Percentiles rank a stretch among this genome's conserved stretches.
phyloP scores from a whole-genome alignment of 805 yeast species.

The Saccharomycopsis malanga region DNA sequence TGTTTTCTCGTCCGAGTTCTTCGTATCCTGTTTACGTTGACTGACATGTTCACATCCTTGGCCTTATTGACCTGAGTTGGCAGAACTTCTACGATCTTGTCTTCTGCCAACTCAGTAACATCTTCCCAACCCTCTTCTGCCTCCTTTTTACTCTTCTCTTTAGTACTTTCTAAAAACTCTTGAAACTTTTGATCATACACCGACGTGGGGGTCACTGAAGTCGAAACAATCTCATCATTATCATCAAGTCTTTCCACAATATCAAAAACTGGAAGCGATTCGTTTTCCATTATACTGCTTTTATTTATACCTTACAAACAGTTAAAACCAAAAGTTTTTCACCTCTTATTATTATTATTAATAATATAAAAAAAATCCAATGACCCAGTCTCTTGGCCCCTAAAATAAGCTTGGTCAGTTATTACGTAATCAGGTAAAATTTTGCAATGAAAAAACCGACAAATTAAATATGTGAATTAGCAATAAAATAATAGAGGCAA shows the following conservation, averaged over 20 bases:
- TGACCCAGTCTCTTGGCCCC: too few species aligned
- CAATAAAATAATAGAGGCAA: too few species aligned
- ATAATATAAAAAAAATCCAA: too few species aligned
- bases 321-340: too few species aligned
- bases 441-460: too few species aligned
- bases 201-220: conserved; percentile 13
- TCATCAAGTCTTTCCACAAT: conserved; percentile 18
- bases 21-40: not conserved
- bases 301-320: too few species aligned
- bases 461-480: too few species aligned
- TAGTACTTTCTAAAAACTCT: not conserved
- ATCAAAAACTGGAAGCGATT: conserved; percentile 18
- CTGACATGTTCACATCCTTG: not conserved
- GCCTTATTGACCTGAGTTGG: not conserved
- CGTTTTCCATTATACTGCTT: too few species aligned
- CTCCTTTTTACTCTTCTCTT: not conserved
- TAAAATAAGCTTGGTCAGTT: too few species aligned
- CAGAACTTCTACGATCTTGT: not conserved
- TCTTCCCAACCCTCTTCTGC: not conserved
- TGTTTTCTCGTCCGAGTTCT: not conserved
- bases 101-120: not conserved
- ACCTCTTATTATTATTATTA: too few species aligned
- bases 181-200: conserved; percentile 2
- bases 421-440: too few species aligned
- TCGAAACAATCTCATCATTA: conserved; percentile 4